A percentile compares a stretch with the other conserved stretches of the same genome.
These are phyloP conservation scores for Paxillus involutus DNA, from an alignment of 768 basidiomycete genomes.

Conservation along the genomic window DNA sequence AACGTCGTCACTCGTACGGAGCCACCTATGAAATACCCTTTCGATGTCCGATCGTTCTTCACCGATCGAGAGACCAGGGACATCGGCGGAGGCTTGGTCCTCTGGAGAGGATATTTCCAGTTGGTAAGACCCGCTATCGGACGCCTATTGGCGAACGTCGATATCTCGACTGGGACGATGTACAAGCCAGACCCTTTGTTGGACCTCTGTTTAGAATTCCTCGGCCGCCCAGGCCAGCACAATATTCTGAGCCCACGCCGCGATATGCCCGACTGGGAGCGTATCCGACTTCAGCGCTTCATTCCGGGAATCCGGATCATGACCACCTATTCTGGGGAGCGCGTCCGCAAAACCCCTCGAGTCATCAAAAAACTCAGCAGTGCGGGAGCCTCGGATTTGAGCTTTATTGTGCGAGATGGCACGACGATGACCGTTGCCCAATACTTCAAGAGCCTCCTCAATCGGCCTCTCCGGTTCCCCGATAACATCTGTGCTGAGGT, in stretches of 20 bases:
- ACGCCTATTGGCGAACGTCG: slow-evolving; percentile 76
- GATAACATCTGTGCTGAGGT: slow-evolving; percentile 72
- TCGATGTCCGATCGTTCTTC: no score
- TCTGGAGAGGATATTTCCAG: slow-evolving; percentile 84
- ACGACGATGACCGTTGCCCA: no score
- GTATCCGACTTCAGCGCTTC: slow-evolving; percentile 54
- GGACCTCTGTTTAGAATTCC: slow-evolving; percentile 55
- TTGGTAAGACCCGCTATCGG: no score
- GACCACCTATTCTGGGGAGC: slow-evolving; percentile 39
- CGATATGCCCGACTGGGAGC: slow-evolving; percentile 50
- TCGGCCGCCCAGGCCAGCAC: slow-evolving; percentile 34
- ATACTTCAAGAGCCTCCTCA: slow-evolving; percentile 57
- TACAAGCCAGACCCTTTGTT: slow-evolving; percentile 64
- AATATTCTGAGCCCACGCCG: slow-evolving; percentile 39
- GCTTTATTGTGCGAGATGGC: slow-evolving; percentile 62
- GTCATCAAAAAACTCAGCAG: no score
- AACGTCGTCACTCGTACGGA: slow-evolving; percentile 77
- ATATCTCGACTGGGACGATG: slow-evolving; percentile 77
- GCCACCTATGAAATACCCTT: no score
- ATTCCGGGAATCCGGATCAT: slow-evolving; percentile 51
- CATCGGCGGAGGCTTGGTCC: slow-evolving; percentile 62
- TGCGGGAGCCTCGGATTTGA: slow-evolving; percentile 54
- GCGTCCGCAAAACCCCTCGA: slow-evolving; percentile 46
- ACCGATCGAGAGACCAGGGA: no score
- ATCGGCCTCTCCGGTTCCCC: slow-evolving; percentile 56